A percentile compares a stretch with the other conserved stretches of the same genome.
phyloP scores from a whole-genome alignment of 2,329 filamentous ascomycete genomes.

The Laburnicola sp. region DNA sequence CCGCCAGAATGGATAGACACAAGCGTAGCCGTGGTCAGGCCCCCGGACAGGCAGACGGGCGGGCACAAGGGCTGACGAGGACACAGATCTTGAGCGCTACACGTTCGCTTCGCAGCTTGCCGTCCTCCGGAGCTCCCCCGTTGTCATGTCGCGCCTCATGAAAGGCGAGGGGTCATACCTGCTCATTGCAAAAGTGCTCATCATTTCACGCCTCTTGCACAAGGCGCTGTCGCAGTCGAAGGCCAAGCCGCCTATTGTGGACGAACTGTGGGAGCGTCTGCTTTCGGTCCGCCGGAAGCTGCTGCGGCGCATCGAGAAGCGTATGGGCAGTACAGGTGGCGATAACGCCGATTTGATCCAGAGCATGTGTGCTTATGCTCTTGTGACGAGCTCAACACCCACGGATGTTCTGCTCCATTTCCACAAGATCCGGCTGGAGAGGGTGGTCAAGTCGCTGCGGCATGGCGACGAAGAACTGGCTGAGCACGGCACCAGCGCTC shows the following conservation, averaged over 20 bases:
- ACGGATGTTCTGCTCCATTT: slow-evolving; percentile 80
- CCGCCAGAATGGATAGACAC: slow-evolving; percentile 53
- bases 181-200: slow-evolving; percentile 65
- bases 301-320: slow-evolving; percentile 65
- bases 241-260: slow-evolving; percentile 57
- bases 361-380: slow-evolving; percentile 77
- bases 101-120: slow-evolving; percentile 60
- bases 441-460: slow-evolving; percentile 67
- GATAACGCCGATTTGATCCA: slow-evolving; percentile 62
- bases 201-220: slow-evolving; percentile 73
- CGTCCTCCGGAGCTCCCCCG: slow-evolving; percentile 60
- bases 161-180: slow-evolving; percentile 56
- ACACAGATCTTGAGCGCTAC: slow-evolving; percentile 48
- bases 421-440: slow-evolving; percentile 69
- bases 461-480: slow-evolving; percentile 49
- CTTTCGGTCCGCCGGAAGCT: slow-evolving; percentile 65
- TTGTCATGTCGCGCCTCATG: slow-evolving; percentile 57
- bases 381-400: slow-evolving; percentile 78
- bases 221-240: slow-evolving; percentile 67
- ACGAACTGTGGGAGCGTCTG: slow-evolving; percentile 66
- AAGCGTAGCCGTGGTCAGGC: slow-evolving; percentile 47
- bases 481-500: slow-evolving; percentile 62
- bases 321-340: slow-evolving; percentile 42
- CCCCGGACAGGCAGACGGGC: neutral
- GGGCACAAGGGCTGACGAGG: slow-evolving; percentile 21